Evolutionary conservation across 257 asterid genomes (phyloP), one percentile per base, ranked within the genome.

Genomic region (Dorcoceras hygrometricum): DNA sequence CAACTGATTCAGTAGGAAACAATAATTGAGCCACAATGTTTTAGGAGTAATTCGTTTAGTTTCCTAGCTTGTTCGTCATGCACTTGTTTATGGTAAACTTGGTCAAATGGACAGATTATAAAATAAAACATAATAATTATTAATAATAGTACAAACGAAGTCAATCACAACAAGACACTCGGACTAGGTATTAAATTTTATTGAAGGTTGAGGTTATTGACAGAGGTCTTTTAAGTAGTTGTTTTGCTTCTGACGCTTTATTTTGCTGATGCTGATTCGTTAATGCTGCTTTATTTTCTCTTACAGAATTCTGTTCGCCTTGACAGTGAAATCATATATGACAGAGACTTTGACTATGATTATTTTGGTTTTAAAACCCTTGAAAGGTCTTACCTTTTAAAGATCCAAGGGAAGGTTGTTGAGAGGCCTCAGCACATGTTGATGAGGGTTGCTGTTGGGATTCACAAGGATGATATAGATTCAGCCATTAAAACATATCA

Each of bases 391-490:
- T 83, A 83, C 73, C 95, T 94, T 56, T 68, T 90, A 18, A 94
- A 87, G 79, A 74, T 88, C 61, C 81, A 84, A 56, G 99, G 95
- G 31, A 82, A 85, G 74, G 95, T 90, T 54, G 96, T 94, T 10
- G 99, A 94, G 79, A 90, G 99, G 73, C 99, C 99, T 32, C 97
- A 94, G 2, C 99, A 94, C 82, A 90, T 90, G 99, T 76, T 88
- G 77, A 94, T 94, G 99, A 79, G 99, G 73, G 99, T 94, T 61
- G 62, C 99, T 81, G 97, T 94, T 72, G 95, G 99, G 26, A 87
- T 94, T 60, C 99, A 88, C 83, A 88, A 90, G 61, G 88, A 84
- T 59, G 89, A 94, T 61, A 84, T 62, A 10, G 67, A 62, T 32
- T 48, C 67, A 62, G 85, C 71, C 53, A 31, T 83, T 48, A 78